Percentiles rank a stretch among this genome's conserved stretches.
phyloP scores from a whole-genome alignment of 2,329 filamentous ascomycete genomes.

The Zopfia rhizophila region DNA sequence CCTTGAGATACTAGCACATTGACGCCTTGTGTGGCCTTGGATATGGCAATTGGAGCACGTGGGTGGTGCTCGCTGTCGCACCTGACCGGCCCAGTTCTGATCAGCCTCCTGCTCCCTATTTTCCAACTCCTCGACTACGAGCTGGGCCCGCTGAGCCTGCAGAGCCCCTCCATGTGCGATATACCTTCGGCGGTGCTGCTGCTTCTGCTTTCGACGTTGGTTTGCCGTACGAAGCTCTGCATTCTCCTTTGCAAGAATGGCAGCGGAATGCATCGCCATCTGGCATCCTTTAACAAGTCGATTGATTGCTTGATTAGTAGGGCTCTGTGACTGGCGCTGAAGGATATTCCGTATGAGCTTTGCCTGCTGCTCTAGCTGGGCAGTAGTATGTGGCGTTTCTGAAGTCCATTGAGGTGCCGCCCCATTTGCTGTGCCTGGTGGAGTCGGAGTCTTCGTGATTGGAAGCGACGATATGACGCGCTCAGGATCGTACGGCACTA shows the following conservation, averaged over 20 bases:
- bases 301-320: slow-evolving; percentile 22
- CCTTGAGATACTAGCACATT: slow-evolving; percentile 11
- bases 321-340: slow-evolving; percentile 27
- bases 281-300: slow-evolving; percentile 28
- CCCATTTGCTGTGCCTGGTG: slow-evolving; percentile 15
- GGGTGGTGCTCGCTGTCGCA: slow-evolving; percentile 16
- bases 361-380: slow-evolving; percentile 33
- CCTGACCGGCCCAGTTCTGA: neutral
- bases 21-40: slow-evolving; percentile 15
- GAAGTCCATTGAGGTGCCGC: slow-evolving; percentile 17
- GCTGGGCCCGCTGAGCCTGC: slow-evolving; percentile 9
- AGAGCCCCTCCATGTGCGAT: slow-evolving; percentile 16
- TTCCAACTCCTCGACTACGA: slow-evolving; percentile 8
- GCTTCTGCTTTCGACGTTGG: slow-evolving; percentile 9
- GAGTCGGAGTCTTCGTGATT: slow-evolving; percentile 25
- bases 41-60: slow-evolving; percentile 16
- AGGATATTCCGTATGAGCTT: slow-evolving; percentile 19
- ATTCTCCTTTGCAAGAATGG: slow-evolving; percentile 15
- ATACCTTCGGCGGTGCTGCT: slow-evolving; percentile 11
- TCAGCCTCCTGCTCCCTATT: slow-evolving; percentile 9
- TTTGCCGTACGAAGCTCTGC: slow-evolving; percentile 8
- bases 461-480: slow-evolving; percentile 27
- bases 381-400: slow-evolving; percentile 28
- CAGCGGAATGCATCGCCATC: slow-evolving; percentile 13
- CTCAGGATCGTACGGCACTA: slow-evolving; percentile 24